phyloP scores from a whole-genome alignment of 2,329 filamentous ascomycete species.

The Alternaria alternata region DNA sequence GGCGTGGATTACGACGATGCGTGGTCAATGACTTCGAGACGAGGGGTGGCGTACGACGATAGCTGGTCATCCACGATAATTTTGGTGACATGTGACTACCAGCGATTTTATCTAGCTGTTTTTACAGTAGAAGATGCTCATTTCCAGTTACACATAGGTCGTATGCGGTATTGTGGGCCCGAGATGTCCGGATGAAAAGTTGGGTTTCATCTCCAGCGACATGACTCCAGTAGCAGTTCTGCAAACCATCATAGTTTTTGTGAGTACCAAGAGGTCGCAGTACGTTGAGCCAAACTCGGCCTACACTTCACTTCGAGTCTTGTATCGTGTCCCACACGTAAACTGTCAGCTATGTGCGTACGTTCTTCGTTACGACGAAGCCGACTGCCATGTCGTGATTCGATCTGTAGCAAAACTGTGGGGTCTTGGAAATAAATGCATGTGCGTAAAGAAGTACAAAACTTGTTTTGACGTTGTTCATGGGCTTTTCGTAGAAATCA shows the following conservation, averaged over 20 bases:
- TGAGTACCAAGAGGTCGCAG: not conserved
- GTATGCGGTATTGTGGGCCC: not conserved
- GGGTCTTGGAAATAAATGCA: not conserved
- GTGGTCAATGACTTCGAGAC: not conserved
- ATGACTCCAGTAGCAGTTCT: not conserved
- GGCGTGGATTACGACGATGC: not conserved
- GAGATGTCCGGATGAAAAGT: not conserved
- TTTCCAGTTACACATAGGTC: not conserved
- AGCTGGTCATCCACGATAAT: not conserved
- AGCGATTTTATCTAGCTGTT: not conserved
- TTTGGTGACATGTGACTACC: not conserved
- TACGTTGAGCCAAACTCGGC: not conserved
- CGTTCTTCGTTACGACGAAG: not conserved
- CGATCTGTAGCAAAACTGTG: not conserved
- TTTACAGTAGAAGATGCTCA: not conserved
- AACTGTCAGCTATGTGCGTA: not conserved
- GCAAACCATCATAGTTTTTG: not conserved
- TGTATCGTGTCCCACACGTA: not conserved
- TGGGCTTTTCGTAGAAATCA: not conserved
- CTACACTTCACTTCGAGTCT: not conserved
- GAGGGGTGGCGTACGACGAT: not conserved
- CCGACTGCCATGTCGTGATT: not conserved
- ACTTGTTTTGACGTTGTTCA: not conserved
- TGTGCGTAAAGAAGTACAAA: not conserved
- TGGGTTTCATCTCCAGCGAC: not conserved